Evolutionary conservation across 1,284 basidiomycete genomes (phyloP).

Genomic region (Sporisorium iseilematis-ciliati): DNA sequence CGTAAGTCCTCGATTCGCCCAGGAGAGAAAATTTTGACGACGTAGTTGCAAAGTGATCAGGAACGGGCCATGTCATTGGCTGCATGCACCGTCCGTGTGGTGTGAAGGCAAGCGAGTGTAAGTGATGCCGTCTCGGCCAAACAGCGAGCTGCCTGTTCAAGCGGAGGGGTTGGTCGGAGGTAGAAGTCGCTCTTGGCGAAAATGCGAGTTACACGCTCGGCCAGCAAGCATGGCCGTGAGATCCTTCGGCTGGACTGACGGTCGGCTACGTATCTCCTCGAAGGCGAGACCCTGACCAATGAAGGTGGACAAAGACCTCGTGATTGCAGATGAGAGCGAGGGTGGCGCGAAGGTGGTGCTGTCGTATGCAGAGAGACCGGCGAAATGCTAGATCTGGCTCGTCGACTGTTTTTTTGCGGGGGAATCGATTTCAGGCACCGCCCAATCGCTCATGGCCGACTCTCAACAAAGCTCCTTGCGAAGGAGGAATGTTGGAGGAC

Average conservation of each 20-base stretch:
- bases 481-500: neutral
- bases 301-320: no score
- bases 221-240: neutral
- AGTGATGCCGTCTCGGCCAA: neutral
- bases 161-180: neutral
- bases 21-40: no score
- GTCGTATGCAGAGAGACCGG: neutral
- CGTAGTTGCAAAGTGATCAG: neutral
- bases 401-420: neutral
- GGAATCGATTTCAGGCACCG: neutral
- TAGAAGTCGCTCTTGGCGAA: neutral
- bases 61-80: neutral
- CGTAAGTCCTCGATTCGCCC: no score
- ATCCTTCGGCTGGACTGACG: no score
- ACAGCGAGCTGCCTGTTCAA: neutral
- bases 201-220: no score
- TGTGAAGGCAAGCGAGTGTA: neutral
- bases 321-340: no score
- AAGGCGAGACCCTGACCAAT: no score
- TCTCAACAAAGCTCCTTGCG: neutral
- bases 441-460: no score
- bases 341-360: no score
- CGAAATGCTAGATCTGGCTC: neutral
- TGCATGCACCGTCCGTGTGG: neutral
- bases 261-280: no score